Conservation (phyloP, 345 rosid genomes). For the Hypericum perforatum region DNA sequence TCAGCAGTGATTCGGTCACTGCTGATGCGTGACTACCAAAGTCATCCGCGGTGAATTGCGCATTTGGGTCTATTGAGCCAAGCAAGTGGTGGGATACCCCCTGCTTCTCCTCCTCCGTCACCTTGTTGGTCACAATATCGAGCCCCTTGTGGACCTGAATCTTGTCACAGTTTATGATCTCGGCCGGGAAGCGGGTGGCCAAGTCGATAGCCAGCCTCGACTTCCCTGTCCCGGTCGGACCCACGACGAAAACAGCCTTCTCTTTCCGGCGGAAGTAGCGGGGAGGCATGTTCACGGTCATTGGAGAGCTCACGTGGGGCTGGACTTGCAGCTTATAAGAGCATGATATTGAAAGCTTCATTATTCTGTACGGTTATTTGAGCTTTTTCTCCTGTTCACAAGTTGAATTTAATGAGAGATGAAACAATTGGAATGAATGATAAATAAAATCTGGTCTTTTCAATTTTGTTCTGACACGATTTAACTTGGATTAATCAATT, state of each 20-base stretch:
- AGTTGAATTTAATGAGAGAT: too few species aligned
- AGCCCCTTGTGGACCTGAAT: slow-evolving; percentile 79
- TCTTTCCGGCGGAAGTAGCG: slow-evolving; percentile 50
- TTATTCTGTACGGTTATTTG: not conserved
- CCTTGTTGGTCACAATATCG: slow-evolving; percentile 64
- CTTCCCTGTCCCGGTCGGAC: slow-evolving; percentile 85
- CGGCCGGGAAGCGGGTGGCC: slow-evolving; percentile 62
- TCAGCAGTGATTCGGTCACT: slow-evolving; percentile 32
- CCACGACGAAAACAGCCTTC: slow-evolving; percentile 70
- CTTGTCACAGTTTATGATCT: slow-evolving; percentile 76
- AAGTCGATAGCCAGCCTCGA: slow-evolving; percentile 76
- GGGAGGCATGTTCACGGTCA: slow-evolving; percentile 21
- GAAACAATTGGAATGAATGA: too few species aligned
- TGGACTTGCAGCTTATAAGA: slow-evolving; percentile 34
- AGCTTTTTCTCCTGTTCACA: too few species aligned
- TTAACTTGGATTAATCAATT: too few species aligned
- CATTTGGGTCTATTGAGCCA: slow-evolving; percentile 38
- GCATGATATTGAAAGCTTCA: slow-evolving; percentile 33
- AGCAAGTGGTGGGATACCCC: slow-evolving; percentile 77
- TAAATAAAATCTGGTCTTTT: too few species aligned
- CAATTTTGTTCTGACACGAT: too few species aligned
- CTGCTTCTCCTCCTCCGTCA: slow-evolving; percentile 57
- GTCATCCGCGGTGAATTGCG: slow-evolving; percentile 48
- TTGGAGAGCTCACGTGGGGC: slow-evolving; percentile 39
- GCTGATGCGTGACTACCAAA: slow-evolving; percentile 35